Base-by-base conservation (phyloP, 371 early-diverging fungal genomes). In the Mucor irregularis region DNA sequence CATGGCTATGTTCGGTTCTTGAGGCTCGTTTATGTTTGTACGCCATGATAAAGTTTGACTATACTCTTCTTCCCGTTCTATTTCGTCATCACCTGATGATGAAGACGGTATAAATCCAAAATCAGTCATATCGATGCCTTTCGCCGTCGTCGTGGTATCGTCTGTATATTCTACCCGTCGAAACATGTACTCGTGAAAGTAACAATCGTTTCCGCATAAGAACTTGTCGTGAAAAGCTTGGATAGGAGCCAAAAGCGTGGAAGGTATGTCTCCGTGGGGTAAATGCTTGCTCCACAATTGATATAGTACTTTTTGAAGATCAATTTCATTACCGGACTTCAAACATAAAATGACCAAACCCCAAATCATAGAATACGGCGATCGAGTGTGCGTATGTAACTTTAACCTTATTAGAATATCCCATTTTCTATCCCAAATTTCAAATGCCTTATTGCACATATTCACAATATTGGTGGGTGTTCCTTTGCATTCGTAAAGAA, bases 141-240 rank as follows among this genome's bases (percentile, higher is more conserved):
- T 30, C 28, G 46, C 34, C 2, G 9, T 17, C n/a, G n/a, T 42
- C 4, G 10, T 7, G 42, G 42, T 11, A 21, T 2, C 21, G n/a
- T 67, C 64, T 19, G 68, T 68, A n/a, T 56, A 61, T 21, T 58
- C 47, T 4, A 70, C 56, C 5, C 30, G 16, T 8, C 33, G 63
- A 42, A 69, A 71, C 58, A 75, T 53, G 24, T 75, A 75, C 14
- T 53, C 49, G 7, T 56, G 6, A 62, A 72, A 75, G 61, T 72
- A 75, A 50, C 76, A 75, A 8, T 29, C 24, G 19, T 42, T 42
- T 42, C 14, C 28, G 11, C 55, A 37, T 7, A 66, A 22, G 43
- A 64, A 59, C 3, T 22, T 49, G 25, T 76, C 73, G 44, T 76
- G 73, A 37, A 73, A 66, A 2, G 57, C 39, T 26, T 76, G 76